Evolutionary conservation across 2,329 filamentous ascomycete genomes (phyloP).

Genomic region (Stemphylium vesicarium): DNA sequence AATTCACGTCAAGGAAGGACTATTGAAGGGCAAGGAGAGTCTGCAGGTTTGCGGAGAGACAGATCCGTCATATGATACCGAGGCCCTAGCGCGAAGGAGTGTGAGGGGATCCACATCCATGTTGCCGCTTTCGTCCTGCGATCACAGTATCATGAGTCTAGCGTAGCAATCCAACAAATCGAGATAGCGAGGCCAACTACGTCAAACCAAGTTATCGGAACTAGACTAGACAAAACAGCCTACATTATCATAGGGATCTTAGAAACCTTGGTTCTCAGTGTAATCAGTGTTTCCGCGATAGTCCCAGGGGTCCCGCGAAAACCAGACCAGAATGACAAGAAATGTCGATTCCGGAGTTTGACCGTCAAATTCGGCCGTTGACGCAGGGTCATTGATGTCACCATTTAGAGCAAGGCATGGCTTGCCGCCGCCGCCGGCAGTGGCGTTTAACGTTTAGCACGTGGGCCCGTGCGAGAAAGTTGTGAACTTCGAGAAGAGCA

Average conservation of each 20-base stretch:
- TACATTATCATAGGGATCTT: too few species aligned
- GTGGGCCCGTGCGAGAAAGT: slow-evolving; percentile 23
- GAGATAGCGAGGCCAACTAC: too few species aligned
- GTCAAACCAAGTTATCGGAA: too few species aligned
- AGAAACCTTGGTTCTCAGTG: too few species aligned
- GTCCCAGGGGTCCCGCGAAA: too few species aligned
- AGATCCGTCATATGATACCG: slow-evolving; percentile 40
- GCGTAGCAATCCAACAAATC: neutral
- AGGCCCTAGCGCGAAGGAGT: slow-evolving; percentile 26
- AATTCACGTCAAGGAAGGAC: neutral
- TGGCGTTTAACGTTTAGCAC: slow-evolving; percentile 1
- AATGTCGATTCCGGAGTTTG: neutral
- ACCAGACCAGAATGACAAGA: too few species aligned
- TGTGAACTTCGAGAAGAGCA: slow-evolving; percentile 11
- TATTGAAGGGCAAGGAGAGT: neutral
- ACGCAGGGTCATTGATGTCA: slow-evolving; percentile 20
- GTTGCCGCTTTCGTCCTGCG: slow-evolving; percentile 16
- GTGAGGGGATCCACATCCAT: slow-evolving; percentile 20
- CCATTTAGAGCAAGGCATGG: slow-evolving; percentile 3
- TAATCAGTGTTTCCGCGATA: too few species aligned
- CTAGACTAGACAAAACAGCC: too few species aligned
- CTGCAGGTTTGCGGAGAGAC: slow-evolving; percentile 1
- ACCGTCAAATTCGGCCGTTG: neutral
- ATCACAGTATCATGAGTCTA: slow-evolving; percentile 2
- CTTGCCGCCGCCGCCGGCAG: neutral